Base-by-base conservation (phyloP, 1,284 basidiomycete species). In the Stereum hirsutum region DNA sequence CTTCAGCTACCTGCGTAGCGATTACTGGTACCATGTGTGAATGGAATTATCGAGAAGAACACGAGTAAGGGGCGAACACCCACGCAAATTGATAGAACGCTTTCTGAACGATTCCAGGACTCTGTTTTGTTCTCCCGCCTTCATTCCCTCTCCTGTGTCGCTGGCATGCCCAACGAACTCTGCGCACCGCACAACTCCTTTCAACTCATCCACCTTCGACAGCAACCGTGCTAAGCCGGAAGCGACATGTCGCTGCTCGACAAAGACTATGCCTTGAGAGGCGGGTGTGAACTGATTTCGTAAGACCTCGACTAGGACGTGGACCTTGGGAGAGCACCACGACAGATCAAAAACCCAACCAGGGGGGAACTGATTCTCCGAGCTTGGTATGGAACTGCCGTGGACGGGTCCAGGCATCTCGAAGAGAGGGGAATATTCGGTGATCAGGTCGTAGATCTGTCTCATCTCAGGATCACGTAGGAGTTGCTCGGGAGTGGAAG, bases 1-100 rank as follows among this genome's bases (percentile, higher is more conserved):
- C 89, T 62, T 93, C 89, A 1, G 87, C 89, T 5, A 92, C 88
- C 6, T 81, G 80, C 0, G 89, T 92, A 3, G 88, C 84, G 47
- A 92, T 69, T 23, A 92, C 84, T 87, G 10, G n/a, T n/a, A 5
- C 28, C 15, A 25, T 35, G 30, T 21, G 37, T 19, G 41, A 11
- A 11, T 35, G 8, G 10, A 11, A 10, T 8, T 11, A 26, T 28
- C 27, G 17, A 20, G 19, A n/a, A 21, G 23, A 27, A 20, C 24
- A 31, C 15, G 12, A 17, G 23, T 4, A 2, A 15, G 24, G 43
- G 49, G n/a, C n/a, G 12, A 26, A 20, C 36, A 69, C 80, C 51
- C 56, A 86, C 83, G 61, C 28, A 91, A 60, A 56, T 92, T 90
- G 35, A 82, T 65, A 42, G 70, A 65, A 0, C 78, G 72, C 2